These are phyloP conservation scores for Pisolithus thermaeus DNA, from an alignment of 1,284 basidiomycete species.

Conservation along the genomic window DNA sequence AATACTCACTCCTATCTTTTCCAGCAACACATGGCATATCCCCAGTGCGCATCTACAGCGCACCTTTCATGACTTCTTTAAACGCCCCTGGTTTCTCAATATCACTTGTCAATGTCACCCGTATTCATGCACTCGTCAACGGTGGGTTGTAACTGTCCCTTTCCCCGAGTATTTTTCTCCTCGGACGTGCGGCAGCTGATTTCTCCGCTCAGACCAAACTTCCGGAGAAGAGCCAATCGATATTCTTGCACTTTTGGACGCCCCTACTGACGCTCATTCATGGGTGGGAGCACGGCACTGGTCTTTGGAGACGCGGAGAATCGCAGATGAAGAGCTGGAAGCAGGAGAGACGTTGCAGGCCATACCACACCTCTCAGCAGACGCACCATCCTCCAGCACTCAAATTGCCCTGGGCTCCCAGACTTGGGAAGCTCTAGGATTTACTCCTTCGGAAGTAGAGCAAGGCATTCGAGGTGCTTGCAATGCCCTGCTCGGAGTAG, in stretches of 20 bases:
- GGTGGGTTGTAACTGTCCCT: slow-evolving; percentile 1
- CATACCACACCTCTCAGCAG: slow-evolving; percentile 1
- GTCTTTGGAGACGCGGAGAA: slow-evolving; percentile 1
- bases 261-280: slow-evolving; percentile 33
- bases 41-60: slow-evolving; percentile 30
- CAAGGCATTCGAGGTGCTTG: slow-evolving; percentile 29
- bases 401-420: too few species aligned
- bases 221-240: slow-evolving; percentile 12
- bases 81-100: slow-evolving; percentile 42
- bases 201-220: neutral
- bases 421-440: slow-evolving; percentile 10
- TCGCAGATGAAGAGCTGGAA: slow-evolving; percentile 5
- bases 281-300: slow-evolving; percentile 32
- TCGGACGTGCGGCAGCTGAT: too few species aligned
- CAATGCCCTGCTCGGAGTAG: slow-evolving; percentile 30
- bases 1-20: neutral
- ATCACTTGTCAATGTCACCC: slow-evolving; percentile 33
- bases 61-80: slow-evolving; percentile 40
- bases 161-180: neutral
- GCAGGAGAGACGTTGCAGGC: slow-evolving; percentile 5
- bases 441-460: slow-evolving; percentile 13
- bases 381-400: neutral
- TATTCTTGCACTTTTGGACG: slow-evolving; percentile 32
- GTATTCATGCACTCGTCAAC: slow-evolving; percentile 11
- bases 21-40: slow-evolving; percentile 17